Evolutionary conservation across 805 yeast species (phyloP), one percentile per base, ranked within the genome.

Genomic region (Candida morakotiae): DNA sequence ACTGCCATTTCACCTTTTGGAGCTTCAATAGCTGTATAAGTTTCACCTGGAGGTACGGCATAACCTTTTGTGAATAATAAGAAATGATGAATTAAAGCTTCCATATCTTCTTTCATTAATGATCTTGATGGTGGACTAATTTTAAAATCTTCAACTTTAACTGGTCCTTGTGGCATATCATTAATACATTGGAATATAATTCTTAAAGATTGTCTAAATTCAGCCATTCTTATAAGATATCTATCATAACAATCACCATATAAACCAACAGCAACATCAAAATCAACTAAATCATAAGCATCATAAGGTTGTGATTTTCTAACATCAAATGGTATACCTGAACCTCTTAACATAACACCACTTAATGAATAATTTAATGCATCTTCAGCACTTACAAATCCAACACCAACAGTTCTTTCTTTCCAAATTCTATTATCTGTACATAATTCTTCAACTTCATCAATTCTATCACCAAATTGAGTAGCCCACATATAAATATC

Each of bases 1-100:
- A 85, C 94, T 43, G 85, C 95, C 93, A 87, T 84, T 66, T 87
- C 95, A 59, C 95, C 95, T 77, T 87, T 87, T 60, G 95, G 95
- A 17, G 95, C 95, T 69, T 87, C 95, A 49, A 87, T 86, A 40
- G 86, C 91, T 35, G 93, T 84, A 60, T 87, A 87, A 9, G 95
- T 83, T 67, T 87, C 95, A 55, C 95, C 95, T 38, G 79, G 83
- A 31, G 95, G 95, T 29, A 87, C 95, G 25, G 81, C 79, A 60
- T 79, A 85, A 49, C 95, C 95, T 72, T 87, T 87, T 39, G 95
- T 83, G 71, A 81, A 87, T 49, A 83, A 71, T 61, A 87, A 71
- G 72, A 87, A 87, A 69, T 87, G 95, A 62, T 87, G 95, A 59
- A 87, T 87, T 50, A 87, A 73, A 16, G 91, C 82, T 71, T 87